Conservation (phyloP, 176 grass and related monocot species). For the Alloteropsis semialata region DNA sequence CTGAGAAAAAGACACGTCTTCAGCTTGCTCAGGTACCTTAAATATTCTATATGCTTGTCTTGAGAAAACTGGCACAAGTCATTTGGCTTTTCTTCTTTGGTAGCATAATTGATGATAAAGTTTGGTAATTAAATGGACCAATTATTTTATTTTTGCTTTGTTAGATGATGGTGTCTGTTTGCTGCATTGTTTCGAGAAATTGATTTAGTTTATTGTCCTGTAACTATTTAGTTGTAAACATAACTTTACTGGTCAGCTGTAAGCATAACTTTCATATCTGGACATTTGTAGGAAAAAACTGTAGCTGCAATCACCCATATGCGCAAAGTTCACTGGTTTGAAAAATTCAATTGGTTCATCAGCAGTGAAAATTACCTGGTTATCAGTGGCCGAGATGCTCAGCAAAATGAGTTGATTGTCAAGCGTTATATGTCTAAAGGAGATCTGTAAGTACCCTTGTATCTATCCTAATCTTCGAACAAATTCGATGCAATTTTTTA, state of each 20-base stretch:
- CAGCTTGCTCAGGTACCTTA: slow-evolving; percentile 88
- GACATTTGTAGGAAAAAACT: slow-evolving; percentile 76
- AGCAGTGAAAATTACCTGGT: slow-evolving; percentile 97
- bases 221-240: not conserved
- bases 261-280: slow-evolving; percentile 20
- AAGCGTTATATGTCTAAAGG: slow-evolving; percentile 99
- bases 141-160: not conserved
- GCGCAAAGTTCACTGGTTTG: slow-evolving; percentile 99
- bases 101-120: slow-evolving; percentile 1
- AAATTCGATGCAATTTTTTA: not conserved
- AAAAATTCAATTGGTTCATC: slow-evolving; percentile 99
- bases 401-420: slow-evolving; percentile 93
- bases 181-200: slow-evolving; percentile 3
- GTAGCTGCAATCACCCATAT: slow-evolving; percentile 97
- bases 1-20: slow-evolving; percentile 93
- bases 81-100: slow-evolving; percentile 20
- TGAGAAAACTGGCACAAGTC: not conserved
- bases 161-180: not conserved
- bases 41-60: not conserved
- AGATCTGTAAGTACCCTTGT: slow-evolving; percentile 69
- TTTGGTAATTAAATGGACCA: not conserved
- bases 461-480: not conserved
- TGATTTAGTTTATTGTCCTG: not conserved
- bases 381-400: slow-evolving; percentile 95
- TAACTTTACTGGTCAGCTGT: not conserved